Evolutionary conservation across 352 stramenopile genomes (phyloP), one percentile per base, ranked within the genome.

Genomic region (Phytophthora sojae): DNA sequence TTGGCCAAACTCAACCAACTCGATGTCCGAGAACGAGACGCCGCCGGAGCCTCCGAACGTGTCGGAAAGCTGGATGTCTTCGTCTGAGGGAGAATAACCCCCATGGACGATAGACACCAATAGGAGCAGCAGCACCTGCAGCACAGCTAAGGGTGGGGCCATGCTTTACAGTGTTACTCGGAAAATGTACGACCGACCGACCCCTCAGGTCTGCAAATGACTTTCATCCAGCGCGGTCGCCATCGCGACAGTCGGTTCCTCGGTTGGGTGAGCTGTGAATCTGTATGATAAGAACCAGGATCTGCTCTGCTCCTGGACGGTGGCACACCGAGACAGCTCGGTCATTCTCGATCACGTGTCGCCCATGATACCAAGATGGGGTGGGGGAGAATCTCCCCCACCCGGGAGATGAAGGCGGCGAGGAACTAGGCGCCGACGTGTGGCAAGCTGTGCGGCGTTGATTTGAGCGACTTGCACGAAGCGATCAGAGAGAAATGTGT

Each of bases 1-100:
- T 57, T 77, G 73, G 2, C 35, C 69, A 19, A 80, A 61, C 56
- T 65, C 37, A 21, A 80, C 26, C 29, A 30, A 26, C 12, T 71
- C 26, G 17, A 80, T 67, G 58, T 80, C 73, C 0, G 73, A 80
- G 69, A 80, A 80, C n/a, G 64, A 52, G 23, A 65, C 57, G n/a
- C 69, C 73, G 1, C 58, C 49, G 7, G 55, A 71, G 15, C 73
- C 73, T 37, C 73, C 73, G 17, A 77, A 68, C 26, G 39, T 51
- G 26, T 71, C n/a, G 9, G 68, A 75, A 4, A 80, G 64, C 39
- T 69, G 54, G 39, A 80, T 71, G n/a, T 80, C 64, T 54, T 80
- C 73, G 49, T 80, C 61, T 23, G 45, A 75, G 25, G 50, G 61
- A 14, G 61, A 35, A 25, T 23, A 23, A 2, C 1, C 7, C 3